Percentiles rank a stretch among this genome's conserved stretches.
phyloP scores from a whole-genome alignment of 78 protist species.

The Isochrysis galbana region DNA sequence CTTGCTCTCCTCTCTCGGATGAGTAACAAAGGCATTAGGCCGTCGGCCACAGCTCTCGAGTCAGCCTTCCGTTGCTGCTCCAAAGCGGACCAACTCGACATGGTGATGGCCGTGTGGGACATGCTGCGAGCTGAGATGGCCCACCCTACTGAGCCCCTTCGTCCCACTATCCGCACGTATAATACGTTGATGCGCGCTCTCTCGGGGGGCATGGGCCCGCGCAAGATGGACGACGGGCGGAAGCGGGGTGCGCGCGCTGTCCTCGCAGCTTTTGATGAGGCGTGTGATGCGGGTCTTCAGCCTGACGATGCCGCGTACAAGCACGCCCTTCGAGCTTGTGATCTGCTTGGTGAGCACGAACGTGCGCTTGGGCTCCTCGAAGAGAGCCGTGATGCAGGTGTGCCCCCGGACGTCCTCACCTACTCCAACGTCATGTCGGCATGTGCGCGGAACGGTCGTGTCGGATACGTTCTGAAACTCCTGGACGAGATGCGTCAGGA shows the following conservation, averaged over 20 bases:
- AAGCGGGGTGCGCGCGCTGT: neutral
- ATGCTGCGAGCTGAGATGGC: neutral
- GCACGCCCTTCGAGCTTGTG: neutral
- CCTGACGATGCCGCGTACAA: neutral
- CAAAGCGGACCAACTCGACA: neutral
- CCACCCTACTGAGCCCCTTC: neutral
- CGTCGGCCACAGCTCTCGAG: neutral
- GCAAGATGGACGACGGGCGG: neutral
- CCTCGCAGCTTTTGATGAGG: neutral
- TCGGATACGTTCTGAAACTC: neutral
- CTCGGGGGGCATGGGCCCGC: neutral
- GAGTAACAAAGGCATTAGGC: neutral
- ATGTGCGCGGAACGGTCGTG: conserved; percentile 6
- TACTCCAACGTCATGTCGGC: conserved; percentile 3
- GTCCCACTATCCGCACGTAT: neutral
- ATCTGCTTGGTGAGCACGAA: neutral
- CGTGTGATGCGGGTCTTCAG: neutral
- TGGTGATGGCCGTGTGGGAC: neutral
- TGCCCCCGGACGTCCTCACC: neutral
- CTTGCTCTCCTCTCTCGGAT: neutral
- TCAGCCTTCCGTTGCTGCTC: neutral
- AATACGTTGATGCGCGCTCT: neutral
- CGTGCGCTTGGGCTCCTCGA: neutral
- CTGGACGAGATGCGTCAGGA: neutral
- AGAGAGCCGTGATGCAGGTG: neutral